phyloP scores from a whole-genome alignment of 306 rosid genomes.

The Quercus glauca region DNA sequence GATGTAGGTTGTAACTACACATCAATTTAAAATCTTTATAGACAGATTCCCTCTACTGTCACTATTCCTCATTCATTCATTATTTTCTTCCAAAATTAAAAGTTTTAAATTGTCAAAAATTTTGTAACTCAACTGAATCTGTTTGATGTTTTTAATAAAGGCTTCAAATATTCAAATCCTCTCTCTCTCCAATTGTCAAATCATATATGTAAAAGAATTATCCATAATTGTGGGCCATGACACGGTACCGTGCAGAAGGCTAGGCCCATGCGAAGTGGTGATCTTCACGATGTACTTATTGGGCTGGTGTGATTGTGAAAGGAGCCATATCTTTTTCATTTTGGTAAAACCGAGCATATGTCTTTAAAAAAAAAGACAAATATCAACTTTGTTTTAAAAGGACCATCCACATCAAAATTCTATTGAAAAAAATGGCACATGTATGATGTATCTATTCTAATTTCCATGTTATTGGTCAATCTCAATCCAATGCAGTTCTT shows the following conservation, averaged over 20 bases:
- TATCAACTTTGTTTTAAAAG: not conserved
- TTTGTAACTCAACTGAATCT: accelerated
- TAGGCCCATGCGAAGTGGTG: not conserved
- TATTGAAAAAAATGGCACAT: too few relatives aligned
- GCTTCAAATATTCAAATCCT: too few relatives aligned
- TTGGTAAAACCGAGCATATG: not conserved
- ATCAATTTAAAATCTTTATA: too few relatives aligned
- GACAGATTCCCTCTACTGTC: too few relatives aligned
- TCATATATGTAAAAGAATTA: too few relatives aligned
- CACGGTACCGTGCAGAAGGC: not conserved
- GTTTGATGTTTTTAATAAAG: too few relatives aligned
- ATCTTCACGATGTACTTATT: not conserved
- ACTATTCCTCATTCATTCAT: too few relatives aligned
- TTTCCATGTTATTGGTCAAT: not conserved
- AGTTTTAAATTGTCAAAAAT: too few relatives aligned
- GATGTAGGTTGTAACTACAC: too few relatives aligned
- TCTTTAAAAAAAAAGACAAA: not conserved
- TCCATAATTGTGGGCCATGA: not conserved
- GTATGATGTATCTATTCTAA: too few relatives aligned
- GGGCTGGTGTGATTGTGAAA: not conserved
- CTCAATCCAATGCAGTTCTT: not conserved
- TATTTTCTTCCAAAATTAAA: too few relatives aligned
- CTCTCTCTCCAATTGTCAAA: too few relatives aligned
- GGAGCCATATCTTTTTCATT: not conserved
- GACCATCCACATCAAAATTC: not conserved